These are phyloP conservation scores for Chamaenerion angustifolium DNA, from an alignment of 345 rosid genomes.

Conservation along the genomic window DNA sequence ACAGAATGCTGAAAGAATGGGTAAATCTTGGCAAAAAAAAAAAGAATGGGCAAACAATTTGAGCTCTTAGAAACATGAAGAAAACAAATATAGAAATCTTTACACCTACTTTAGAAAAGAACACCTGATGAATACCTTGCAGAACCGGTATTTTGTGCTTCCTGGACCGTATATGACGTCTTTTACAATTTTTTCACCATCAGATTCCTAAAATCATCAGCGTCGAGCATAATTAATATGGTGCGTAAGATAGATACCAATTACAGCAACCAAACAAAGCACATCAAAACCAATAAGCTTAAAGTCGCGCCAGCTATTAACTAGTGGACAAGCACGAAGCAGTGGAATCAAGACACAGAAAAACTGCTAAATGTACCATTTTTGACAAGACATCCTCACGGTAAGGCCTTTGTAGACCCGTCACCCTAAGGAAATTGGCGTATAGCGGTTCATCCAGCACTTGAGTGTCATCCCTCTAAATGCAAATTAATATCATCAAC, in stretches of 20 bases:
- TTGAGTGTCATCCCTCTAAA: conserved; percentile 67
- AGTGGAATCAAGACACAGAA: neutral
- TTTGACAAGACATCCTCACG: conserved; percentile 44
- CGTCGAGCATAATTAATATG: neutral
- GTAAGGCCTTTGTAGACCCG: conserved; percentile 54
- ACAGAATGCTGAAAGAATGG: no score
- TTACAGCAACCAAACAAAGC: neutral
- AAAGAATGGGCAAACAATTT: no score
- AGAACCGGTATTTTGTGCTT: conserved; percentile 51
- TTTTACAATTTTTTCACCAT: conserved; percentile 57
- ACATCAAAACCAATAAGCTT: no score
- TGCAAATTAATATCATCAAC: neutral
- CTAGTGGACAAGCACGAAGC: neutral
- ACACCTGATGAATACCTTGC: conserved; percentile 43
- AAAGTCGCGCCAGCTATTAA: no score
- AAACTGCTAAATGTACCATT: conserved; percentile 24
- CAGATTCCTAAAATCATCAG: conserved; percentile 34
- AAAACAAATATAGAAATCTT: no score
- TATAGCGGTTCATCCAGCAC: conserved; percentile 72
- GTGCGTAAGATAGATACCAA: neutral
- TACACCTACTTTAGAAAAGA: no score
- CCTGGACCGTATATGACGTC: conserved; percentile 60
- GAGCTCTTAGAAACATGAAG: no score
- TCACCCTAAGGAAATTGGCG: conserved; percentile 36
- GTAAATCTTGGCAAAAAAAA: no score